Evolutionary conservation across 2,329 filamentous ascomycete genomes (phyloP).

Genomic region (Paecilomyces sp.): DNA sequence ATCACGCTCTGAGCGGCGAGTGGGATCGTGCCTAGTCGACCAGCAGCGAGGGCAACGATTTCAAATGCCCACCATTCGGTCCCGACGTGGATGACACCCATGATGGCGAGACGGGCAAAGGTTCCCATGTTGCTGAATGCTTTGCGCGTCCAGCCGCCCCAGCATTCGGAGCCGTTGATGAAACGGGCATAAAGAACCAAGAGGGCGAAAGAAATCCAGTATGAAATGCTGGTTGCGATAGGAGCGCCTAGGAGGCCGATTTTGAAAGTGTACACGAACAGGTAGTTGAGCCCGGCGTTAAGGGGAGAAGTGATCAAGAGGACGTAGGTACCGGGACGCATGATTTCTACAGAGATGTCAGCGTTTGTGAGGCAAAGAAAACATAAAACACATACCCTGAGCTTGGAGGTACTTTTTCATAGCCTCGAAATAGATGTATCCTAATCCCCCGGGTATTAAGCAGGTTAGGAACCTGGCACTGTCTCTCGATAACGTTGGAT

Average conservation of each 20-base stretch:
- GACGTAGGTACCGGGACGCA: slow-evolving; percentile 58
- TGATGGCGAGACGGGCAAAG: slow-evolving; percentile 65
- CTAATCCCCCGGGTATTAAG: slow-evolving; percentile 72
- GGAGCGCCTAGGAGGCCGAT: slow-evolving; percentile 73
- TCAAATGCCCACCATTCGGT: slow-evolving; percentile 96
- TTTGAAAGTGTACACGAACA: slow-evolving; percentile 66
- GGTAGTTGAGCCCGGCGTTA: slow-evolving; percentile 52
- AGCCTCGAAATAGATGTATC: slow-evolving; percentile 81
- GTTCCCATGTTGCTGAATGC: slow-evolving; percentile 61
- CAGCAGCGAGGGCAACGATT: slow-evolving; percentile 77
- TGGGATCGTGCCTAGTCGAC: slow-evolving; percentile 68
- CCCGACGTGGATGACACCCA: slow-evolving; percentile 76
- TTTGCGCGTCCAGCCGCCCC: slow-evolving; percentile 64
- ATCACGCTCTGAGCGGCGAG: slow-evolving; percentile 81
- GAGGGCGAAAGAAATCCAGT: slow-evolving; percentile 76
- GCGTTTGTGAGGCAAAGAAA: slow-evolving; percentile 2
- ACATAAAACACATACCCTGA: slow-evolving; percentile 36
- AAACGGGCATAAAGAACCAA: slow-evolving; percentile 67
- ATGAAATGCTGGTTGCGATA: slow-evolving; percentile 73
- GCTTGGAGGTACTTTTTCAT: slow-evolving; percentile 58
- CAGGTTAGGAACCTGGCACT: slow-evolving; percentile 66
- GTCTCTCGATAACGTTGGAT: slow-evolving; percentile 67
- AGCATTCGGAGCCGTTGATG: slow-evolving; percentile 65
- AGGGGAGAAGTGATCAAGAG: slow-evolving; percentile 54
- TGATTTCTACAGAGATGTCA: slow-evolving; percentile 42